A percentile compares a stretch with the other conserved stretches of the same genome.
These are phyloP conservation scores for Penicillium nordicum DNA, from an alignment of 2,329 filamentous ascomycete genomes.

Conservation along the genomic window DNA sequence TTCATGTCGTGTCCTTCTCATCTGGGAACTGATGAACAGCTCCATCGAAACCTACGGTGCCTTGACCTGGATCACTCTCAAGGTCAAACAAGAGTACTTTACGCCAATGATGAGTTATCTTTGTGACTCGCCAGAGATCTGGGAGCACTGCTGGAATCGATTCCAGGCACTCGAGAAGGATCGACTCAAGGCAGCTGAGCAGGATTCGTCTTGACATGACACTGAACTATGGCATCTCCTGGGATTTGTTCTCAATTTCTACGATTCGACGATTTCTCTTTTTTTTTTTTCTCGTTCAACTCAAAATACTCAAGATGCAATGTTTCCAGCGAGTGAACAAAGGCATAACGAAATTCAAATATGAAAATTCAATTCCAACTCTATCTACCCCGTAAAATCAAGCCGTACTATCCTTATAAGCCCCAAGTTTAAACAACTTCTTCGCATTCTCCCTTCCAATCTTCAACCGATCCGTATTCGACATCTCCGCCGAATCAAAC, in stretches of 20 bases:
- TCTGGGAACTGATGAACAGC: constrained; percentile 22
- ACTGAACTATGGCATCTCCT: background rate
- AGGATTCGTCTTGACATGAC: background rate
- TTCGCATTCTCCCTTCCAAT: constrained; percentile 50
- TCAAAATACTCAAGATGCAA: background rate
- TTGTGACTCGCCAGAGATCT: constrained; percentile 9
- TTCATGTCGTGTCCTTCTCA: constrained; percentile 12
- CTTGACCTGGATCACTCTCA: constrained; percentile 13
- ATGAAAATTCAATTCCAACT: background rate
- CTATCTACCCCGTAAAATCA: background rate
- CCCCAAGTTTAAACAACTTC: constrained; percentile 39
- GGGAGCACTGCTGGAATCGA: constrained; percentile 2
- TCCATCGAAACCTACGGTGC: constrained; percentile 20
- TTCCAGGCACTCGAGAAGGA: background rate
- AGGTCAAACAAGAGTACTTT: constrained; percentile 17
- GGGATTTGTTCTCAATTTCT: background rate
- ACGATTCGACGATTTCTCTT: background rate
- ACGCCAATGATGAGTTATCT: constrained; percentile 10
- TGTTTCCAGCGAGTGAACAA: background rate
- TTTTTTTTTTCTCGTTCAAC: background rate
- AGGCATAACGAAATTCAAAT: background rate
- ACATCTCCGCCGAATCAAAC: constrained; percentile 43
- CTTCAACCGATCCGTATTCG: constrained; percentile 36
- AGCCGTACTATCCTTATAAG: constrained; percentile 33
- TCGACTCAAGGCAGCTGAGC: background rate